Evolutionary conservation across 2,329 filamentous ascomycete genomes (phyloP), one percentile per base, ranked within the genome.

Genomic region (Albophoma yamanashiensis): DNA sequence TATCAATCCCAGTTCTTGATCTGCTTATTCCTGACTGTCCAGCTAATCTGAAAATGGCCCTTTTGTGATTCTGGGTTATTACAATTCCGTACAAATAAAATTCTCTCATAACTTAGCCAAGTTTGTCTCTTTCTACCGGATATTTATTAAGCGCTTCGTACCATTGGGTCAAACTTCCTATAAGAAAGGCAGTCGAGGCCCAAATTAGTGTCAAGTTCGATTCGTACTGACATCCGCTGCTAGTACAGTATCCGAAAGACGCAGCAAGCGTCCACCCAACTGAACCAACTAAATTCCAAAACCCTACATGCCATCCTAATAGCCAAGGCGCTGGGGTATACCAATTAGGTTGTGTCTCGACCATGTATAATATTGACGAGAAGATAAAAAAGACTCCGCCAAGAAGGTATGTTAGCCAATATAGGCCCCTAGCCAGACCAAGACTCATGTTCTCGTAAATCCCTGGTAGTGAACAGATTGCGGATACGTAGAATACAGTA

Each of bases 291-390:
- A 86, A 67, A 66, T 87, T 88, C 82, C 83, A 88, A 11, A 79
- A 69, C 0, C 83, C 85, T 62, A 88, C 79, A 69, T 87, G 83
- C 86, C 85, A 88, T 2, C 85, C 85, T 2, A 88, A 74, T 1
- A 82, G 73, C 15, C 68, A 66, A 2, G 74, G 75, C 0, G 82
- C 81, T 0, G 85, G 85, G 14, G 74, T 71, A 64, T 81, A 87
- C 85, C 85, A 89, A 61, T 76, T 79, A 36, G 75, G 67, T 69
- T 88, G 85, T 1, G 83, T 86, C 70, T 88, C 86, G 20, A 88
- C 67, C 76, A 87, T 86, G 69, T 86, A 87, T 2, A 88, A 70
- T 3, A 74, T 67, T 25, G 78, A 75, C 5, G 76, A 84, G 36
- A 85, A 64, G 61, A 87, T 79, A 70, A 88, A 88, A 4, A 83